Conservation (phyloP, 192 early-diverging fungal species). For the Linnemannia zychae region DNA sequence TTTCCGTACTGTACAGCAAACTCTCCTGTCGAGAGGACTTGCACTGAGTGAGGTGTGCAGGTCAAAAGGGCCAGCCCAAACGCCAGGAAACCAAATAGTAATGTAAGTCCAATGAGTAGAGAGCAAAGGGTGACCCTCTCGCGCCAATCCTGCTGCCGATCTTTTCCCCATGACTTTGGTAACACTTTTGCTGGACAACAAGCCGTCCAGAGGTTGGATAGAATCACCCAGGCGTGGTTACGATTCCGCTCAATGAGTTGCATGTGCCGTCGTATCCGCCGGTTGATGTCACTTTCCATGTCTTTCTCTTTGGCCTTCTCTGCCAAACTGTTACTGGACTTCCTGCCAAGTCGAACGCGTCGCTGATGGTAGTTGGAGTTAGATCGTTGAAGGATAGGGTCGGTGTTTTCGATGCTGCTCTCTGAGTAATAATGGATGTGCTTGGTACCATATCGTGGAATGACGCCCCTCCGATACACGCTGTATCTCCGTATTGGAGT, state of each 20-base stretch:
- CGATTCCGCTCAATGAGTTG: conserved; percentile 6
- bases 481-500: conserved; percentile 8
- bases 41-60: conserved; percentile 14
- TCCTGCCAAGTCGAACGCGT: neutral
- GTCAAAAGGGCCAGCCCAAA: conserved; percentile 73
- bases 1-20: conserved; percentile 18
- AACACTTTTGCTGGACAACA: conserved; percentile 16
- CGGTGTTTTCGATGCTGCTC: neutral
- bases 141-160: conserved; percentile 83
- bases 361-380: neutral
- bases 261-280: conserved; percentile 3
- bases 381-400: neutral
- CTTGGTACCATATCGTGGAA: conserved; percentile 31
- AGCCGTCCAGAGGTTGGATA: neutral
- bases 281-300: conserved; percentile 24
- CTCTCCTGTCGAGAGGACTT: neutral
- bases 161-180: conserved; percentile 24
- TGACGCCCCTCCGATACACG: conserved; percentile 13
- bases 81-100: conserved; percentile 80
- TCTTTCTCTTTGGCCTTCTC: conserved; percentile 24
- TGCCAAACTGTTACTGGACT: conserved; percentile 2
- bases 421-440: neutral
- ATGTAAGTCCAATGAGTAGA: conserved; percentile 76
- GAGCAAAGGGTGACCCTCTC: conserved; percentile 88
- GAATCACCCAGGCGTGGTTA: conserved; percentile 10